Base-by-base conservation (phyloP, 495 filamentous ascomycete genomes). In the Xylaria intraflava region DNA sequence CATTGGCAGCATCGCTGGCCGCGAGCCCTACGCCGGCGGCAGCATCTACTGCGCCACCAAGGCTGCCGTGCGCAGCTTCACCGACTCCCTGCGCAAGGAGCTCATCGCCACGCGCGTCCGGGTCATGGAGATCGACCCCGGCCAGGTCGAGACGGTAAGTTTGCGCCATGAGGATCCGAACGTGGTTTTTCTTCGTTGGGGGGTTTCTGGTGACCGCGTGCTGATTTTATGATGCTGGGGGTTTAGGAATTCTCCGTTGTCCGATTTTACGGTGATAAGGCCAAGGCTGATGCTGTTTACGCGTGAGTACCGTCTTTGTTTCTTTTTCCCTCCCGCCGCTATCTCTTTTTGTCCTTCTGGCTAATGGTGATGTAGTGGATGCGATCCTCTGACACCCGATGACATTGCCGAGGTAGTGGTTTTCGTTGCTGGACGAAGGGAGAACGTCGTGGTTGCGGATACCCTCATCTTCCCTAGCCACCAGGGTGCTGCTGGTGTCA, bases 21-120 rank as follows among this genome's bases (percentile, higher is more conserved):
- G 93, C 35, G 92, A 96, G 60, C 78, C 87, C 10, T 98, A 98
- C 70, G 74, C 83, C 4, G 90, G 94, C 40, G 93, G 93, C 22
- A 84, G 85, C 61, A 95, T 98, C 60, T 98, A 98, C 79, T 98
- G 93, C 70, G 90, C 93, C 2, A 92, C 88, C 43, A 98, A 98
- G 74, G 91, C 93, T 11, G 93, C 93, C 3, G 84, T 97, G 36
- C 83, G 87, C 43, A 85, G 77, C 49, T 98, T 96, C 72, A 94
- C 93, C 0, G 91, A 96, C 46, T 78, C 88, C 14, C 70, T 98
- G 60, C 79, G 93, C 60, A 89, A 85, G 73, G 93, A 98, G 76
- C 78, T 96, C 42, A 84, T 98, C 58, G 79, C 86, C 23, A 87
- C 89, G 5, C 77, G 91, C 40, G 92, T 98, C 45, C 72, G 93